A percentile compares a stretch with the other conserved stretches of the same genome.
Conservation (phyloP, 805 yeast genomes). For the Nakazawaea sp. region DNA sequence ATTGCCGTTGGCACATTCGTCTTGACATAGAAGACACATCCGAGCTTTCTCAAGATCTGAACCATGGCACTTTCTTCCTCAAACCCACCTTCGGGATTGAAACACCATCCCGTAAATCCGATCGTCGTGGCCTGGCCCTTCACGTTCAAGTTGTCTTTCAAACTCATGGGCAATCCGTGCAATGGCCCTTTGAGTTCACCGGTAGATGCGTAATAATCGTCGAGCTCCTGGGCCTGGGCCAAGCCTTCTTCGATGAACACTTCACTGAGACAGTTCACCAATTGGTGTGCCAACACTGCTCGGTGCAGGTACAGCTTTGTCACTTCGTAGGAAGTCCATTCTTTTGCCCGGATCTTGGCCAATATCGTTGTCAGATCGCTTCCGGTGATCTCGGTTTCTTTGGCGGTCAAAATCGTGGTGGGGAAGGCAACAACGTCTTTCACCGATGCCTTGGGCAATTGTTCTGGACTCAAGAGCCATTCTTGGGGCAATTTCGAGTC, state of each 20-base stretch:
- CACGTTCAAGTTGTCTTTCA: constrained; percentile 39
- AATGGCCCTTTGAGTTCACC: constrained; percentile 53
- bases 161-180: constrained; percentile 52
- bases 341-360: constrained; percentile 16
- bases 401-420: constrained; percentile 25
- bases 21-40: constrained; percentile 49
- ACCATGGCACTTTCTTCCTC: constrained; percentile 33
- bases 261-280: constrained; percentile 33
- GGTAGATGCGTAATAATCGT: constrained; percentile 35
- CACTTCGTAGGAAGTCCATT: constrained; percentile 37
- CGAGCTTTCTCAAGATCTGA: constrained; percentile 30
- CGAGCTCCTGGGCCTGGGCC: constrained; percentile 46
- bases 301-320: constrained; percentile 51
- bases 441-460: constrained; percentile 22
- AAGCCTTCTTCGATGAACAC: constrained; percentile 54
- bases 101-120: constrained; percentile 41
- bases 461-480: constrained; percentile 33
- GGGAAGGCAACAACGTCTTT: constrained; percentile 35
- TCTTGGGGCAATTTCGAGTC: constrained; percentile 34
- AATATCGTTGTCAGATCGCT: constrained; percentile 17
- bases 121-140: constrained; percentile 41
- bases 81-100: constrained; percentile 24
- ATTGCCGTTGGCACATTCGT: constrained; percentile 48
- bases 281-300: constrained; percentile 52
- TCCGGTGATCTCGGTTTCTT: constrained; percentile 34